A percentile compares a stretch with the other conserved stretches of the same genome.
These are phyloP conservation scores for Podospora tetraspora DNA, from an alignment of 495 filamentous ascomycete genomes.

Conservation along the genomic window DNA sequence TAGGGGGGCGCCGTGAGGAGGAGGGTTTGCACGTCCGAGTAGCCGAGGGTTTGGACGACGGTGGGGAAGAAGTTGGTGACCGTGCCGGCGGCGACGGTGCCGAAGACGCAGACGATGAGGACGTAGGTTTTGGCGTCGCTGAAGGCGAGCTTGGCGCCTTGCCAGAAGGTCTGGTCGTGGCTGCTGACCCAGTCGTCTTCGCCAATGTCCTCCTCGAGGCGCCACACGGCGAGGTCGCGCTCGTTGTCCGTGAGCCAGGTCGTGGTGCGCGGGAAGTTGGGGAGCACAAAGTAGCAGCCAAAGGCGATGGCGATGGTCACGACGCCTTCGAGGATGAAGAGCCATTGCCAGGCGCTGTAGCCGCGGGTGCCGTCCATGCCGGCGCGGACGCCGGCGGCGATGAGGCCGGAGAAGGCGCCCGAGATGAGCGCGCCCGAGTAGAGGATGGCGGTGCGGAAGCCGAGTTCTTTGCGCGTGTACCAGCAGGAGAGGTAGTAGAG, in stretches of 20 bases:
- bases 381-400: constrained; percentile 52
- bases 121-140: constrained; percentile 68
- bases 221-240: constrained; percentile 60
- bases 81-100: constrained; percentile 64
- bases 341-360: constrained; percentile 53
- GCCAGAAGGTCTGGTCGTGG: constrained; percentile 57
- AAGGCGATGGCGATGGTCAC: constrained; percentile 44
- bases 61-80: constrained; percentile 91
- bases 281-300: constrained; percentile 56
- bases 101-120: constrained; percentile 62
- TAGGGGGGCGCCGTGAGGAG: constrained; percentile 75
- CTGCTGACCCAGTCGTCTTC: constrained; percentile 66
- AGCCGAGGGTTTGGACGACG: constrained; percentile 69
- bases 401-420: constrained; percentile 60
- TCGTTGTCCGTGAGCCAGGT: constrained; percentile 67
- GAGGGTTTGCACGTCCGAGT: constrained; percentile 57
- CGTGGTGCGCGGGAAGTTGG: constrained; percentile 77
- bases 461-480: constrained; percentile 56
- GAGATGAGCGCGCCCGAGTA: constrained; percentile 59
- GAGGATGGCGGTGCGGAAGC: constrained; percentile 53
- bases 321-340: constrained; percentile 75
- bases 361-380: constrained; percentile 46
- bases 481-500: constrained; percentile 55
- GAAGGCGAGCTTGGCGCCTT: constrained; percentile 67
- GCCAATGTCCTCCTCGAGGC: constrained; percentile 73